Base-by-base conservation (phyloP, 805 yeast genomes). In the Pichia kluyveri region DNA sequence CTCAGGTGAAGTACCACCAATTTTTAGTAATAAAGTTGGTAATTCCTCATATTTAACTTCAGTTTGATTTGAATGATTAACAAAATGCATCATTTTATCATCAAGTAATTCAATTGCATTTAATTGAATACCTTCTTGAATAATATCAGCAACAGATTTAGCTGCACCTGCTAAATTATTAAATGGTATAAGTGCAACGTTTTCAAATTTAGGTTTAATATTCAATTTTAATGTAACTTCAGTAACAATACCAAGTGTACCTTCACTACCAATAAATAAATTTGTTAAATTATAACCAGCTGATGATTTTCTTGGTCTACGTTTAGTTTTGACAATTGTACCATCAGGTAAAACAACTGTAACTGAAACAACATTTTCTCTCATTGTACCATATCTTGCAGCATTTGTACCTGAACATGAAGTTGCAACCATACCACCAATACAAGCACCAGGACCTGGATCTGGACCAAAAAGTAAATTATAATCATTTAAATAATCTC, bases 281-380 rank as follows among this genome's bases (percentile, higher is more conserved):
- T 85, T 81, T 17, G 89, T 87, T 59, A 85, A 67, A 55, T 83
- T 84, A 59, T 85, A 85, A 9, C 95, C 93, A 4, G 93, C 90
- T 55, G 86, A 75, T 2, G 89, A 77, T 57, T 86, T 85, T 58
- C 85, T 73, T 2, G 93, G 90, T 59, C 93, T 71, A 54, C 75
- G 78, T 53, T 79, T 78, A 1, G 95, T 86, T 66, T 83, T 86
- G 44, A 85, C 69, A 27, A 86, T 66, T 1, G 89, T 80, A 2
- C 95, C 95, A 63, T 85, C 95, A 9, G 93, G 86, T 41, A 85
- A 65, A 14, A 86, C 93, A 23, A 84, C 86, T 1, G 88, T 86
- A 49, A 84, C 60, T 47, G 76, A 77, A 34, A 84, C 62, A 1
- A 83, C 79, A 60, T 83, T 80, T 60, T 85, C 88, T 59, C 81